Evolutionary conservation across 257 asterid species (phyloP).

Genomic region (Hygrophila difformis): DNA sequence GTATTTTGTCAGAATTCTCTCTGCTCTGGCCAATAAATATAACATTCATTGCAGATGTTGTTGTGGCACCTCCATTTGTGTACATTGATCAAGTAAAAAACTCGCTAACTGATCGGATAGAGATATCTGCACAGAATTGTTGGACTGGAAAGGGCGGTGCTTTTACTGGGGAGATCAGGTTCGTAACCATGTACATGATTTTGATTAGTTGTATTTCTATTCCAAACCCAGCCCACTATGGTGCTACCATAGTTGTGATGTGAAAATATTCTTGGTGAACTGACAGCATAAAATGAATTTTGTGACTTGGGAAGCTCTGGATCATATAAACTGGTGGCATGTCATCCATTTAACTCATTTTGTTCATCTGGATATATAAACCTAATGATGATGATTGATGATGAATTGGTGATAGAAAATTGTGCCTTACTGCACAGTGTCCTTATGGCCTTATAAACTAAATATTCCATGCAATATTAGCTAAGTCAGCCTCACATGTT

Average conservation of each 20-base stretch:
- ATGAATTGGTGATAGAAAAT: too few relatives aligned
- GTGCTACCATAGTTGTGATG: conserved; percentile 6
- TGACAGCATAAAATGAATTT: too few relatives aligned
- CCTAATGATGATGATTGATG: too few relatives aligned
- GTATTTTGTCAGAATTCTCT: neutral
- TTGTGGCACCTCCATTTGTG: conserved; percentile 93
- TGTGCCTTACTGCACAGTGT: too few relatives aligned
- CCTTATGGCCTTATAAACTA: too few relatives aligned
- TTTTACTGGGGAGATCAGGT: conserved; percentile 99
- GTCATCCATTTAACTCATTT: too few relatives aligned
- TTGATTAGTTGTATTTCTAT: neutral
- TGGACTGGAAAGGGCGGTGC: conserved; percentile 99
- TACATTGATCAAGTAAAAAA: conserved; percentile 92
- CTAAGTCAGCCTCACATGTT: too few relatives aligned
- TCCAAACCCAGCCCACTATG: conserved; percentile 15
- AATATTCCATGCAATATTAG: too few relatives aligned
- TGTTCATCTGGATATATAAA: too few relatives aligned
- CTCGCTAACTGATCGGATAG: conserved; percentile 58
- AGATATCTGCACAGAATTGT: conserved; percentile 87
- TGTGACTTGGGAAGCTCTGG: too few relatives aligned
- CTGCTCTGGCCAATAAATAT: neutral
- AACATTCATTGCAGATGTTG: conserved; percentile 57
- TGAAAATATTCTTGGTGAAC: too few relatives aligned
- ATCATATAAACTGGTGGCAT: too few relatives aligned
- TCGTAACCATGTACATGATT: conserved; percentile 3